Conservation (phyloP, 1,139 yeast species). For the Kodamaea suecica region DNA sequence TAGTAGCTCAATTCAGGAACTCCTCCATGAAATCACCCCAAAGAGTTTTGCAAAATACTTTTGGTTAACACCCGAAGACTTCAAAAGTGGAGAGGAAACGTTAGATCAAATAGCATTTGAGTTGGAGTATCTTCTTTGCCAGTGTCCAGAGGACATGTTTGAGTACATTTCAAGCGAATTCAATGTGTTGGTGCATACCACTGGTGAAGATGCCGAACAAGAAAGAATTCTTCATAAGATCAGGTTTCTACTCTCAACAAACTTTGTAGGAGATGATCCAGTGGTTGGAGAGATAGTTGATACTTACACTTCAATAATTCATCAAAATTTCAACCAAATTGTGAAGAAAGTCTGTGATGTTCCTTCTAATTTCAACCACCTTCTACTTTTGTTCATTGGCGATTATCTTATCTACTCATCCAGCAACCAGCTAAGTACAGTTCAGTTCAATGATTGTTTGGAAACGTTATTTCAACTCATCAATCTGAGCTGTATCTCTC, state of each 20-base stretch:
- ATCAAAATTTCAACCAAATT: conserved; percentile 2
- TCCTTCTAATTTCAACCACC: background rate
- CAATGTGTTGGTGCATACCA: background rate
- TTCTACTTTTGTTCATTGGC: conserved; percentile 3
- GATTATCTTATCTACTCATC: conserved; percentile 8
- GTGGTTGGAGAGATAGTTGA: background rate
- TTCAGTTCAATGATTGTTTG: conserved; percentile 4
- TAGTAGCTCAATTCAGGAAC: no score
- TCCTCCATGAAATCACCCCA: no score
- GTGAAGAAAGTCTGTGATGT: conserved; percentile 2
- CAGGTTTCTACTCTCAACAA: conserved; percentile 2
- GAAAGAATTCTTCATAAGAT: conserved; percentile 3
- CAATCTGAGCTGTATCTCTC: conserved; percentile 5
- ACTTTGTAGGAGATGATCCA: conserved; percentile 2
- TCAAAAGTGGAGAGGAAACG: background rate
- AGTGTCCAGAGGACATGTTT: background rate
- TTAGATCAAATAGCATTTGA: background rate
- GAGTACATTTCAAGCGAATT: background rate
- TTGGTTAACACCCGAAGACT: no score
- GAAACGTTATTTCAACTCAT: conserved; percentile 3
- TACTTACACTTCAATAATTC: background rate
- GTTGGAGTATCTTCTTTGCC: background rate
- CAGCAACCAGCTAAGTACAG: conserved; percentile 3
- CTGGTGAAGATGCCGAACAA: background rate
- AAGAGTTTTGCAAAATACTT: no score